Base-by-base conservation (phyloP, 2,329 filamentous ascomycete species). In the Trichophyton equinum region DNA sequence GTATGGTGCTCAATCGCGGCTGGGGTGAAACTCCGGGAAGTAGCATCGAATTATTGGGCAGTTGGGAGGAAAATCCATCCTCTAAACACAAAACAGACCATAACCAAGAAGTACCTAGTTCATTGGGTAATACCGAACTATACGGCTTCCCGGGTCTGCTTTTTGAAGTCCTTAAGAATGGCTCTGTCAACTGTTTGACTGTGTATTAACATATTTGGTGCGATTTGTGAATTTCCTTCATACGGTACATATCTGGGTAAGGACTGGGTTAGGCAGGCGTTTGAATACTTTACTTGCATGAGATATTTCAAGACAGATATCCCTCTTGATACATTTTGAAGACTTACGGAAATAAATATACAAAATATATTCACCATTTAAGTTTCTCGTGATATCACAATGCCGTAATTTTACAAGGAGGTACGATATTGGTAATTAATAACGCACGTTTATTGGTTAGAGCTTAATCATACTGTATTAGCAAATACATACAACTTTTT, bases 121-220 rank as follows among this genome's bases (percentile, higher is more conserved):
- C 51, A 9, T 72, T 86, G 63, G 84, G 83, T 20, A 87, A 86
- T 61, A 96, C 91, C 15, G 92, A 91, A 64, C 75, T 99, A 30
- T 97, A 90, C 76, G 91, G 92, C 1, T 96, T 96, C 69, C 92
- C 94, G 0, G 92, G 94, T 0, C 76, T 97, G 73, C 84, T 96
- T 55, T 97, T 99, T 76, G 94, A 99, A 75, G 92, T 99, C 30
- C 75, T 97, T 73, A 91, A 89, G 83, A 96, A 95, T 70, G 91
- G 89, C 3, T 86, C 85, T 63, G 88, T 99, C 25, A 95, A 90
- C 73, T 88, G 89, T 27, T 78, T 97, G 71, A 97, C 92, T 8
- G 85, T 96, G 25, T 96, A 91, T 77, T 96, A 82, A 59, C n/a
- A 40, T 57, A 15, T n/a, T n/a, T 22, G 22, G 22, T 18, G 30